Evolutionary conservation across 1,284 basidiomycete species (phyloP), one percentile per base, ranked within the genome.

Genomic region (Lentinula novae-zelandiae): DNA sequence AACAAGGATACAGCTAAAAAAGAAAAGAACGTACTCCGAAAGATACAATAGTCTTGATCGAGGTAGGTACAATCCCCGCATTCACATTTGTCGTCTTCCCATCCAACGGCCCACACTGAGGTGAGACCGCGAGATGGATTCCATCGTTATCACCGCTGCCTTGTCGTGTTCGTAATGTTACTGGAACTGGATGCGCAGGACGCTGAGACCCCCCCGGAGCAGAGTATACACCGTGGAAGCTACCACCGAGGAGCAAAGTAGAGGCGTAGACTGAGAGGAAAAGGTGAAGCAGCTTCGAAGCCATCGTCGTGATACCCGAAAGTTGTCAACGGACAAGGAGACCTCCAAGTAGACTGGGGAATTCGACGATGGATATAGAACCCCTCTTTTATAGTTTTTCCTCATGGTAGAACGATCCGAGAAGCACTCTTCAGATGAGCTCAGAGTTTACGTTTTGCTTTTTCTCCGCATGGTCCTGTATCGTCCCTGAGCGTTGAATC

Each of bases 31-130:
- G 10, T 61, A 76, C 74, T 12, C 75, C 75, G 58, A 77, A 77
- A 3, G 75, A 72, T 22, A 79, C 76, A 33, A 79, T 72, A 20
- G 74, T 78, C 64, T 73, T 74, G 62, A 75, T 68, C 0, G 57
- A 57, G 3, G 60, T 51, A 4, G 74, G 65, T 15, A 66, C 53
- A 4, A 78, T 63, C 0, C 76, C 78, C 0, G 72, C 72, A 54
- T 76, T 78, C 7, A 76, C 69, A 60, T 78, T 76, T 2, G 74
- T 66, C 10, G 71, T 67, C 31, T 66, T 70, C 0, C 74, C 75
- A 22, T 63, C 64, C 0, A 76, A 63, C 1, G 64, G 56, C 2
- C 75, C 76, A 60, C 76, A 78, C 2, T 64, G 62, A 17, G 76
- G 75, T 9, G 65, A 64, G 1, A 77, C 71, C 15, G 76, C 75